Percentiles rank a stretch among this genome's conserved stretches.
Evolutionary conservation across 768 basidiomycete species (phyloP).

Genomic region (Trametes villosa): DNA sequence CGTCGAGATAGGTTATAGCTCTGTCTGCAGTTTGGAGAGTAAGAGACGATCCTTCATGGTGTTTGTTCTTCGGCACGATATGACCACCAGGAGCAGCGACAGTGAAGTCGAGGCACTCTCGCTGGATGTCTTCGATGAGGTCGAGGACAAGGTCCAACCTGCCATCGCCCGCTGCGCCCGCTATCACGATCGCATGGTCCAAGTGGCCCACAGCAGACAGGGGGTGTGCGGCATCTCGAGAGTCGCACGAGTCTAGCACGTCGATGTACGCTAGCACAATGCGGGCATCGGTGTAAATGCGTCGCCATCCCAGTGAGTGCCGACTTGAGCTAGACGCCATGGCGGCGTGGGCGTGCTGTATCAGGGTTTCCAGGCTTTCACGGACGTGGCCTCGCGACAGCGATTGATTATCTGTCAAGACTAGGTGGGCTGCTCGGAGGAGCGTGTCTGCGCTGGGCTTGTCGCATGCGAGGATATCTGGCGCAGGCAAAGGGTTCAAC

Average conservation of each 20-base stretch:
- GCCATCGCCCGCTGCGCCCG: slow-evolving; percentile 70
- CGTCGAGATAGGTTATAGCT: no score
- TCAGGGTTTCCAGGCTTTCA: slow-evolving; percentile 45
- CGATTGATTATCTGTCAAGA: neutral
- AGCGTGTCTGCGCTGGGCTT: neutral
- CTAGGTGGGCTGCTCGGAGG: neutral
- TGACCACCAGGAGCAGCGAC: neutral
- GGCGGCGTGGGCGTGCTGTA: slow-evolving; percentile 49
- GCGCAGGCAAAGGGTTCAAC: no score
- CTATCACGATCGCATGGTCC: slow-evolving; percentile 83
- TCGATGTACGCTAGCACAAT: slow-evolving; percentile 58
- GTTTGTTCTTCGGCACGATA: slow-evolving; percentile 2
- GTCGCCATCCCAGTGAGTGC: slow-evolving; percentile 56
- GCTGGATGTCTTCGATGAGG: slow-evolving; percentile 67
- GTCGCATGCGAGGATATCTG: no score
- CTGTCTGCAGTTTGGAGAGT: no score
- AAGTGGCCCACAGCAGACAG: slow-evolving; percentile 59
- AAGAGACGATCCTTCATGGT: slow-evolving; percentile 38
- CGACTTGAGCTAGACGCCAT: slow-evolving; percentile 48
- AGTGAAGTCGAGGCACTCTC: slow-evolving; percentile 26
- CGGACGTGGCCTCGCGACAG: neutral
- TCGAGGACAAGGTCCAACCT: slow-evolving; percentile 64
- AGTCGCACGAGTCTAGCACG: slow-evolving; percentile 12
- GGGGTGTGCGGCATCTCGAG: slow-evolving; percentile 29
- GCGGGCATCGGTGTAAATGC: slow-evolving; percentile 76